Base-by-base conservation (phyloP, 208 protist genomes). In the Leishmania guyanensis region DNA sequence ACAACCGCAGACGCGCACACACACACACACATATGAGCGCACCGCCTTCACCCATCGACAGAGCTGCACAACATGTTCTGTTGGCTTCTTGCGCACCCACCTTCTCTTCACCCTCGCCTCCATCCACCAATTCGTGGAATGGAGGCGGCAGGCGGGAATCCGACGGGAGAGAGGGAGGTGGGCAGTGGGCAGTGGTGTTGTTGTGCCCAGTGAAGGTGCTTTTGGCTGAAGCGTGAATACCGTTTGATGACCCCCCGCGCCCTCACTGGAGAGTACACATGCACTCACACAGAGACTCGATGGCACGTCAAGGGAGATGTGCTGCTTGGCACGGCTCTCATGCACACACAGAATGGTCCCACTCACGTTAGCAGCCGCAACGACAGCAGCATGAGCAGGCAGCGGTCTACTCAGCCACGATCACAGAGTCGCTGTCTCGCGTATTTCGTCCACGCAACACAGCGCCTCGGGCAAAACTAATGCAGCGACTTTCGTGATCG, bases 381-480 rank as follows among this genome's bases (percentile, higher is more conserved):
- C 69, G 26, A 29, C 48, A 17, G 72, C 29, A 73, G 69, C 22
- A 4, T 26, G 3, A 53, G 8, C 20, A 54, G 46, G 48, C 43
- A 73, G 48, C 39, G 3, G 66, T 3, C 48, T 77, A 58, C 46
- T 53, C 56, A 9, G 14, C 0, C 65, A 53, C 46, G 2, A 9
- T 60, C 50, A n/a, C 74, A 64, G 62, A 29, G 77, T n/a, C 22
- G 66, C 60, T 48, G 62, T 68, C 60, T 33, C 39, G 78, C 53
- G 36, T 33, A 69, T 48, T 36, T 29, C 60, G 74, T 26, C 1
- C 12, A 22, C 68, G 51, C 74, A 79, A 26, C 64, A 85, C 62
- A 43, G 36, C 46, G 26, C 64, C 66, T 62, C 90, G 60, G 48
- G 86, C 84, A 65, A 88, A 89, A 9, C 76, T 51, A 16, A 93